phyloP scores from a whole-genome alignment of 2,329 filamentous ascomycete species.

The Colletotrichum endophyticum region DNA sequence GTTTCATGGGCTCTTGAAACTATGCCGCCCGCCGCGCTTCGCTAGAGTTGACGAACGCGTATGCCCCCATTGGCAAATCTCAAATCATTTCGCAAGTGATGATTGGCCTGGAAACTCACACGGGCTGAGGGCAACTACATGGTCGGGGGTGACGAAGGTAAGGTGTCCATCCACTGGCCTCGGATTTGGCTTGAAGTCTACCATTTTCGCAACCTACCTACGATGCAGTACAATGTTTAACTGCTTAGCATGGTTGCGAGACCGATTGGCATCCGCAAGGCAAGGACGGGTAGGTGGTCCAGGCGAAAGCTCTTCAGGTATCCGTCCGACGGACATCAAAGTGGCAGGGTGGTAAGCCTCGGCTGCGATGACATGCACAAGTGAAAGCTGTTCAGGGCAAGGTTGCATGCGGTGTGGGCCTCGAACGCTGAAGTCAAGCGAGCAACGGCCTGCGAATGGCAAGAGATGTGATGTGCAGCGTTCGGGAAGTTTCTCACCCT shows the following conservation, averaged over 20 bases:
- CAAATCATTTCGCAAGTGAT: background rate
- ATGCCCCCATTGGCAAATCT: background rate
- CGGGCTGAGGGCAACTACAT: background rate
- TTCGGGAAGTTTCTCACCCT: background rate
- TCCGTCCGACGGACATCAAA: background rate
- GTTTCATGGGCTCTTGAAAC: slow-evolving; percentile 12
- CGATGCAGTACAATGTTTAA: background rate
- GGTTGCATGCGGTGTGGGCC: slow-evolving; percentile 8
- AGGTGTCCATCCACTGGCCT: background rate
- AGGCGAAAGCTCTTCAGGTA: background rate
- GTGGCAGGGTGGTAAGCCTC: background rate
- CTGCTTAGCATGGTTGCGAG: background rate
- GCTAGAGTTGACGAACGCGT: slow-evolving; percentile 5
- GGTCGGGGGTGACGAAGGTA: background rate
- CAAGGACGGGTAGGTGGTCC: background rate
- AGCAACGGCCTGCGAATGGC: background rate
- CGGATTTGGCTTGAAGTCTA: background rate
- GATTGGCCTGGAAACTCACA: background rate
- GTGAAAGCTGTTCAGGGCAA: background rate
- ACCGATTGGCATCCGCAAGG: background rate
- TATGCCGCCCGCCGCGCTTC: background rate
- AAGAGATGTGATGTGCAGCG: background rate
- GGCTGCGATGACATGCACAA: background rate
- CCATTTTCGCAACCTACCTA: background rate
- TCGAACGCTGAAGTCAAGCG: background rate